A percentile compares a stretch with the other conserved stretches of the same genome.
Evolutionary conservation across 805 yeast species (phyloP).

Genomic region (Priceomyces fermenticarens): DNA sequence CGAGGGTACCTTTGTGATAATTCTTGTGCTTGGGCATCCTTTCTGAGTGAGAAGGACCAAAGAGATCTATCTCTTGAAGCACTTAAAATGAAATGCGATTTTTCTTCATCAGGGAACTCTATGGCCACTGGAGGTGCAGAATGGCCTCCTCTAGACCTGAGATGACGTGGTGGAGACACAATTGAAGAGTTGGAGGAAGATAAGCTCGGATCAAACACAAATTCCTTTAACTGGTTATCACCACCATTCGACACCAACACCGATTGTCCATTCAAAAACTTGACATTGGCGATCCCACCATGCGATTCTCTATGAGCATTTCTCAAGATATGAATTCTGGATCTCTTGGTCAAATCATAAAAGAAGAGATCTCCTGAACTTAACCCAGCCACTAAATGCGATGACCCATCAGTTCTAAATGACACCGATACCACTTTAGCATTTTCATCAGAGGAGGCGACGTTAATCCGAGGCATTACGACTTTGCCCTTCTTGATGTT

Average conservation of each 20-base stretch:
- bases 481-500: slow-evolving; percentile 64
- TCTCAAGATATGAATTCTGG: slow-evolving; percentile 74
- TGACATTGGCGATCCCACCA: slow-evolving; percentile 75
- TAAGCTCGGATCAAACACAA: slow-evolving; percentile 88
- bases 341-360: slow-evolving; percentile 70
- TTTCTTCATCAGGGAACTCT: slow-evolving; percentile 69
- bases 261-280: slow-evolving; percentile 88
- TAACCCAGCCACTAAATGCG: slow-evolving; percentile 79
- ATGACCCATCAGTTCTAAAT: slow-evolving; percentile 86
- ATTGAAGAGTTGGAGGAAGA: slow-evolving; percentile 61
- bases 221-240: slow-evolving; percentile 86
- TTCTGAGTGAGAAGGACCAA: slow-evolving; percentile 90
- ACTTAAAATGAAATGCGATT: slow-evolving; percentile 78
- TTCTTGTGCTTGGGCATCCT: slow-evolving; percentile 95
- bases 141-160: slow-evolving; percentile 97
- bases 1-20: slow-evolving; percentile 71
- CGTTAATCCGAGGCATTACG: slow-evolving; percentile 47
- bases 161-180: slow-evolving; percentile 83
- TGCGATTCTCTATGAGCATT: slow-evolving; percentile 66
- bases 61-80: slow-evolving; percentile 83
- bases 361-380: slow-evolving; percentile 80
- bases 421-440: slow-evolving; percentile 59
- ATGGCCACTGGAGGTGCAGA: slow-evolving; percentile 81
- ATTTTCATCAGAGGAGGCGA: slow-evolving; percentile 36
- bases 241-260: slow-evolving; percentile 86